Base-by-base conservation (phyloP, 2,329 filamentous ascomycete species). In the Fusarium coicis region DNA sequence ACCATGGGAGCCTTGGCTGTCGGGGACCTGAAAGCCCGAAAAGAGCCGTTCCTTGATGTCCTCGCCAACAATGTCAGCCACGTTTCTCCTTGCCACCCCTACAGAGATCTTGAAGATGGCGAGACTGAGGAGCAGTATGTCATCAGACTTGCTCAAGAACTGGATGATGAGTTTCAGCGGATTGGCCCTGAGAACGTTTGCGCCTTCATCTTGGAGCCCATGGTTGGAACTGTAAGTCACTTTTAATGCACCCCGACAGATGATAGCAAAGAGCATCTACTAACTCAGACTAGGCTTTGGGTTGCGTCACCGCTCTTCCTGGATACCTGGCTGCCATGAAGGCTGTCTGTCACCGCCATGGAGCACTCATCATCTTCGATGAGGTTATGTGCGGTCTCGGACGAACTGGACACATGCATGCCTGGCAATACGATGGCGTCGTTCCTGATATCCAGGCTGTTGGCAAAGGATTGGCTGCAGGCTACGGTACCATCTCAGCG, bases 261-360 rank as follows among this genome's bases (percentile, higher is more conserved):
- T 15, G 0, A 28, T 9, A 15, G 16, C 10, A 19, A 14, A 46
- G 5, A 46, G 26, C 9, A 28, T 6, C 0, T 21, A 7, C 26
- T 46, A 21, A 46, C 12, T 9, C 1, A 2, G 4, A 21, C 4
- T 21, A 46, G 44, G 44, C 44, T 5, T 9, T 46, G 4, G 44
- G 44, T 2, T 46, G 44, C 10, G 44, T 46, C 1, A 46, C 26
- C 4, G 18, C 44, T 15, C 44, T 46, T 12, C 44, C 44, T 21
- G 44, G 44, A 15, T 46, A 46, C 12, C 26, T 46, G 8, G 44
- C 26, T 46, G 44, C 44, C 18, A 46, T 46, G 26, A 46, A 46
- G 9, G 44, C 44, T 21, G 44, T 46, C 21, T 46, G 44, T 15
- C 44, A 46, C 15, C 44, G 44, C 8, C 44, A 46, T 28, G 44